Evolutionary conservation across 202 grass and related monocot genomes (phyloP), one percentile per base, ranked within the genome.

Genomic region (Carex sylvatica): DNA sequence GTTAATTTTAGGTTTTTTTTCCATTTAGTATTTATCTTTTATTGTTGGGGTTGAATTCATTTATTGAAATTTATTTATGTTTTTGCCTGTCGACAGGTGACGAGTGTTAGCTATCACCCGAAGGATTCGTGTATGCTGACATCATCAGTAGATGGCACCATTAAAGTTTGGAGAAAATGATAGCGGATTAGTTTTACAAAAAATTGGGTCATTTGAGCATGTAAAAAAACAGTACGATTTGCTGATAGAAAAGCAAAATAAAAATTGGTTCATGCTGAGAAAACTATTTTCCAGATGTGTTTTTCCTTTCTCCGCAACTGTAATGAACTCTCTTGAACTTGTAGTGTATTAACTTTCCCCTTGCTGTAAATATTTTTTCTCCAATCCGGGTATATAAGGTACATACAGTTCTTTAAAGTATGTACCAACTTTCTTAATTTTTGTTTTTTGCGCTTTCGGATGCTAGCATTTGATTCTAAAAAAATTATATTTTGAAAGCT

Each of bases 71-170:
- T 71, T 72, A 55, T 75, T 9, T 9, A 23, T 26, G 2, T 70
- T 40, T 33, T 65, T 91, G 52, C 2, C 53, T 87, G 76, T 83
- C 18, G 22, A 38, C 56, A 98, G 95, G 92, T 98, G 22, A 98
- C 95, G 2, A 95, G 95, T 52, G 89, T 98, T 24, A 93, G 84
- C 88, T 98, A 91, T 74, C 95, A 98, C 84, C 89, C 95, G 35
- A 90, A 93, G 31, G 92, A 91, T 56, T 85, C 79, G 10, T 98
- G 92, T 85, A 95, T 95, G 95, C 78, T 98, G 54, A 98, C 95
- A 24, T 95, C 95, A 78, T 98, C 91, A 8, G 89, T 98, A 1
- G 95, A 98, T 86, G 92, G 95, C 72, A 93, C 91, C 18, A 65
- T 98, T 68, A 78, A 93, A 68, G 92, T 98, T 89, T 98, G 95